Conservation (phyloP, 192 early-diverging fungal species). For the Umbelopsis sp. region DNA sequence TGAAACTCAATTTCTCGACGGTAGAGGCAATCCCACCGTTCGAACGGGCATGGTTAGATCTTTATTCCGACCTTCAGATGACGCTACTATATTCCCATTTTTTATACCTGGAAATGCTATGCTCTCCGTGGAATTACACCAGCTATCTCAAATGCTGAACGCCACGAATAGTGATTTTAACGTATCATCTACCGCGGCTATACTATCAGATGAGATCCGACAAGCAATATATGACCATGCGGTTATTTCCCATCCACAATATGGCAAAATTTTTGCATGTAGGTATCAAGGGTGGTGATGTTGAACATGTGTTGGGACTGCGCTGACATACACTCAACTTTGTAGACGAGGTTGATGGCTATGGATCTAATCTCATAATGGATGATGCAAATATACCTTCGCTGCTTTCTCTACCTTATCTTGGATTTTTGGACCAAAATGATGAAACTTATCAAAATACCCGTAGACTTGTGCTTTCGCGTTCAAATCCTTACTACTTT, state of each 20-base stretch:
- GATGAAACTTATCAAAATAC: constrained; percentile 60
- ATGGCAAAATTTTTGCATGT: constrained; percentile 62
- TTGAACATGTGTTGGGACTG: not conserved
- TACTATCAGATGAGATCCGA: constrained; percentile 48
- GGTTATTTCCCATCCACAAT: constrained; percentile 43
- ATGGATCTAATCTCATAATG: constrained; percentile 62
- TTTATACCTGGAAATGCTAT: constrained; percentile 64
- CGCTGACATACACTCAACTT: not conserved
- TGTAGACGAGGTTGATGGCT: constrained; percentile 66
- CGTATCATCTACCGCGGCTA: constrained; percentile 41
- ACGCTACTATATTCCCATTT: constrained; percentile 58
- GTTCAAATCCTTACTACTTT: constrained; percentile 65
- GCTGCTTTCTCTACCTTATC: constrained; percentile 60
- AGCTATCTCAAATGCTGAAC: constrained; percentile 46
- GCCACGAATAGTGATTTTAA: constrained; percentile 21
- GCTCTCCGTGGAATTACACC: constrained; percentile 56
- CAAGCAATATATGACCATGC: constrained; percentile 54
- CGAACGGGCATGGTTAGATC: constrained; percentile 48
- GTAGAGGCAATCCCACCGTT: constrained; percentile 41
- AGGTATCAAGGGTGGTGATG: not conserved
- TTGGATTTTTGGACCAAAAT: constrained; percentile 54
- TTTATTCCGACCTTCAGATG: constrained; percentile 62
- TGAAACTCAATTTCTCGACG: constrained; percentile 45
- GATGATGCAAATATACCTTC: constrained; percentile 76
- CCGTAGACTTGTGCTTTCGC: constrained; percentile 54